A percentile compares a stretch with the other conserved stretches of the same genome.
These are phyloP conservation scores for Lagenaria siceraria DNA, from an alignment of 306 rosid species.

Conservation along the genomic window DNA sequence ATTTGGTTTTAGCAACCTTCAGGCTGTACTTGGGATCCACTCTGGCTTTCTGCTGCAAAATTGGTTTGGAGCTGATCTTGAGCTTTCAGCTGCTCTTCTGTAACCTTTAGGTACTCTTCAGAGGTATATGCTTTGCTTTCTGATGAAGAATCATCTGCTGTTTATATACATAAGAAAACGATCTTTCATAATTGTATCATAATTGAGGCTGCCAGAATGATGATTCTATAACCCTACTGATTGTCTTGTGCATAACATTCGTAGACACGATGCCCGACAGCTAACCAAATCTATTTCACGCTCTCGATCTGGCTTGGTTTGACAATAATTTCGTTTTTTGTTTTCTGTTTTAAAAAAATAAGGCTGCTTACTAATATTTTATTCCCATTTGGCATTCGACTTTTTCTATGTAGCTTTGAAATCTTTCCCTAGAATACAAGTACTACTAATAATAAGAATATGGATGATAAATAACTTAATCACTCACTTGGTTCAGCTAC, in stretches of 20 bases:
- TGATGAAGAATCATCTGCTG: constrained; percentile 34
- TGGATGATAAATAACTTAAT: constrained; percentile 7
- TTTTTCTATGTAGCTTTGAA: neutral
- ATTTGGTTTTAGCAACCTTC: constrained; percentile 34
- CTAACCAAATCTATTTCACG: neutral
- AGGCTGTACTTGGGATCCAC: constrained; percentile 29
- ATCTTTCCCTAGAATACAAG: constrained; percentile 6
- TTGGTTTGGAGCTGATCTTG: constrained; percentile 34
- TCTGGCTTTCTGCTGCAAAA: constrained; percentile 23
- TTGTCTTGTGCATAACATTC: neutral
- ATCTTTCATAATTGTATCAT: neutral
- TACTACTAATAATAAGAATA: neutral
- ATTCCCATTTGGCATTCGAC: neutral
- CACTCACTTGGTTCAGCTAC: constrained; percentile 65
- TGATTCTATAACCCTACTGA: neutral
- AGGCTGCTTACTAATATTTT: neutral
- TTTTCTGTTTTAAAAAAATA: neutral
- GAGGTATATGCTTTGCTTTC: constrained; percentile 47
- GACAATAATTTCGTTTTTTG: neutral
- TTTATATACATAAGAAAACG: neutral
- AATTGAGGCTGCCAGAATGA: neutral
- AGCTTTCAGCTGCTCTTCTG: constrained; percentile 74
- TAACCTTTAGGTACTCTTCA: constrained; percentile 73
- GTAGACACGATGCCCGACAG: neutral
- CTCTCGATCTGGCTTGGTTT: neutral